A percentile compares a stretch with the other conserved stretches of the same genome.
These are phyloP conservation scores for Backusella australiensis DNA, from an alignment of 192 early-diverging fungal genomes.

Conservation along the genomic window DNA sequence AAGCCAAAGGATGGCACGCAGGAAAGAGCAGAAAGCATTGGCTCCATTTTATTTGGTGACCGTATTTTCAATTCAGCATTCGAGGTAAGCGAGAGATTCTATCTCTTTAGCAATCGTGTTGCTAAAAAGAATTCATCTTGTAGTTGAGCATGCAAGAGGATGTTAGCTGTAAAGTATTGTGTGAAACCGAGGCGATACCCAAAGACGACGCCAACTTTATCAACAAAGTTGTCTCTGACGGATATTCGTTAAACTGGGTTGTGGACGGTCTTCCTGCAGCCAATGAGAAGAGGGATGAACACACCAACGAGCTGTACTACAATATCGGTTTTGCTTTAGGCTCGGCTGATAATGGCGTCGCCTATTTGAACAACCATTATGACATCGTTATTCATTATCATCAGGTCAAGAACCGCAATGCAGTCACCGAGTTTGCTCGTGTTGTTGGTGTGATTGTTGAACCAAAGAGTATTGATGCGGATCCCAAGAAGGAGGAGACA, in stretches of 20 bases:
- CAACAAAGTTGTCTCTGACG: slow-evolving; percentile 76
- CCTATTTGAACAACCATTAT: slow-evolving; percentile 85
- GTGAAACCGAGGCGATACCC: slow-evolving; percentile 52
- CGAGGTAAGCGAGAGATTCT: slow-evolving; percentile 49
- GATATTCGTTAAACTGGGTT: slow-evolving; percentile 79
- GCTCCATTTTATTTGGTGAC: slow-evolving; percentile 95
- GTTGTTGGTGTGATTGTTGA: slow-evolving; percentile 86
- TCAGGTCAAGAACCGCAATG: slow-evolving; percentile 37
- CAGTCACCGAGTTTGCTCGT: slow-evolving; percentile 58
- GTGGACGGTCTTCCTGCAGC: slow-evolving; percentile 93
- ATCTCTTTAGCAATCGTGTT: too few species aligned
- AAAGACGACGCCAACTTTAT: slow-evolving; percentile 82
- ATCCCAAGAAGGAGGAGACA: slow-evolving; percentile 4
- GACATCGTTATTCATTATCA: slow-evolving; percentile 86
- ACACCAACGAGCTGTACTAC: slow-evolving; percentile 53
- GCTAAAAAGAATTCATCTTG: too few species aligned
- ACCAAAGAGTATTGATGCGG: slow-evolving; percentile 59
- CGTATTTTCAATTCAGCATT: slow-evolving; percentile 83
- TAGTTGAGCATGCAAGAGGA: slow-evolving; percentile 66
- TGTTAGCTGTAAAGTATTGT: slow-evolving; percentile 63
- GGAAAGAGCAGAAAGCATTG: slow-evolving; percentile 77
- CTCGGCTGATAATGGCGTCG: slow-evolving; percentile 10
- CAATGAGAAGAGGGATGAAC: slow-evolving; percentile 49
- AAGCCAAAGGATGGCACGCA: slow-evolving; percentile 61
- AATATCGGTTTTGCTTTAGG: slow-evolving; percentile 85